A percentile compares a stretch with the other conserved stretches of the same genome.
Evolutionary conservation across 495 filamentous ascomycete species (phyloP).

Genomic region (Aspergillus coremiiformis): DNA sequence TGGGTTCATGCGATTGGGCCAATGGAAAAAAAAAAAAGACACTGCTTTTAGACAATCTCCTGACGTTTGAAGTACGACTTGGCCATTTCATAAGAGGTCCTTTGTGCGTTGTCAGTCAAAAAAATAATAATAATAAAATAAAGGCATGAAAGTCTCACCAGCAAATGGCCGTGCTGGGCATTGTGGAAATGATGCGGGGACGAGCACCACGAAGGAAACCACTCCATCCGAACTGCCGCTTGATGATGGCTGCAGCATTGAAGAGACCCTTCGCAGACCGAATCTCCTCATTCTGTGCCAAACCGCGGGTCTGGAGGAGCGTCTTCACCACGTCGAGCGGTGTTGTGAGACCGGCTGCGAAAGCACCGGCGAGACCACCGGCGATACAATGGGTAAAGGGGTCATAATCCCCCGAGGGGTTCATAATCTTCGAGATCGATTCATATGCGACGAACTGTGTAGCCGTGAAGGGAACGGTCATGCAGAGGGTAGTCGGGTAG

Average conservation of each 20-base stretch:
- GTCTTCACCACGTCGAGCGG: constrained; percentile 98
- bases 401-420: constrained; percentile 77
- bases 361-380: constrained; percentile 84
- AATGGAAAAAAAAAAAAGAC: not conserved
- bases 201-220: constrained; percentile 91
- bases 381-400: constrained; percentile 87
- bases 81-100: constrained; percentile 73
- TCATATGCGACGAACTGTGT: constrained; percentile 96
- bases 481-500: constrained; percentile 94
- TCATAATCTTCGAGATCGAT: constrained; percentile 88
- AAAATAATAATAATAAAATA: constrained; percentile 18
- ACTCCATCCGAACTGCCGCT: constrained; percentile 69
- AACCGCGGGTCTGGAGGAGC: constrained; percentile 85
- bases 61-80: constrained; percentile 62
- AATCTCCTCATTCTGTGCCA: constrained; percentile 71
- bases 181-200: constrained; percentile 88
- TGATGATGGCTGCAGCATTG: constrained; percentile 75
- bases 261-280: constrained; percentile 76
- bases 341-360: constrained; percentile 89
- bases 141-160: constrained; percentile 53
- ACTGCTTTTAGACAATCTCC: constrained; percentile 17
- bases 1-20: constrained; percentile 14
- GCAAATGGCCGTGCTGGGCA: constrained; percentile 98
- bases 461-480: constrained; percentile 97
- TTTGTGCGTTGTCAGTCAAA: constrained; percentile 13